phyloP scores from a whole-genome alignment of 768 basidiomycete species.

The Suillus weaverae region DNA sequence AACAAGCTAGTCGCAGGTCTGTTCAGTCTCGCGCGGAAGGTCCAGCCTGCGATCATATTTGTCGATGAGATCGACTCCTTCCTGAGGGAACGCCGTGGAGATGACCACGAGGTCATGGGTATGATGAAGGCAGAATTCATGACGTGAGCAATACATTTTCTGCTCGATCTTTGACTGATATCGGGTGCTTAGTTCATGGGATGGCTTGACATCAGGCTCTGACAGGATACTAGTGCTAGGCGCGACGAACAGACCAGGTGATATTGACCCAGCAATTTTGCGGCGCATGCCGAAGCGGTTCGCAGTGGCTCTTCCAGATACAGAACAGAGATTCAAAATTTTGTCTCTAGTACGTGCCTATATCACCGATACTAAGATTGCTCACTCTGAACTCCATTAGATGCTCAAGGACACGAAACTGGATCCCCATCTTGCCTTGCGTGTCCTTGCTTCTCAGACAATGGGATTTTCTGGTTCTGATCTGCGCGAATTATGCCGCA shows the following conservation, averaged over 20 bases:
- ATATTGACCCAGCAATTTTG: conserved; percentile 83
- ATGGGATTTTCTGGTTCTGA: conserved; percentile 88
- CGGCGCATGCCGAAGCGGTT: conserved; percentile 99
- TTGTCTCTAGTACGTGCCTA: conserved; percentile 60
- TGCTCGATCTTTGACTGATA: not conserved
- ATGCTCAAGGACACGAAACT: conserved; percentile 83
- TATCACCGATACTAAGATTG: not conserved
- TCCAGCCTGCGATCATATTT: conserved; percentile 95
- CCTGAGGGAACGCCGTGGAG: conserved; percentile 79
- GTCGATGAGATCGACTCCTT: conserved; percentile 99
- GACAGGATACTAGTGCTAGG: conserved; percentile 90
- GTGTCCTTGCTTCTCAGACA: conserved; percentile 63
- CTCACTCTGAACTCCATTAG: conserved; percentile 36
- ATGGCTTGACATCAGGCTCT: conserved; percentile 79
- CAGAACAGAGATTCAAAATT: conserved; percentile 80
- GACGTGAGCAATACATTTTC: conserved; percentile 56
- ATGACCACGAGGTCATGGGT: conserved; percentile 95
- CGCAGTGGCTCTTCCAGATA: conserved; percentile 76
- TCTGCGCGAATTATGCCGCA: conserved; percentile 87
- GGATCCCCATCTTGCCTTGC: conserved; percentile 59
- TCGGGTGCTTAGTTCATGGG: conserved; percentile 71
- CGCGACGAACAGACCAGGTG: conserved; percentile 93
- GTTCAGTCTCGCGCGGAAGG: conserved; percentile 91
- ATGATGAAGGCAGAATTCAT: conserved; percentile 99
- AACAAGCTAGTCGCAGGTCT: conserved; percentile 96